Evolutionary conservation across 257 asterid species (phyloP).

Genomic region (Jasminum sambac): DNA sequence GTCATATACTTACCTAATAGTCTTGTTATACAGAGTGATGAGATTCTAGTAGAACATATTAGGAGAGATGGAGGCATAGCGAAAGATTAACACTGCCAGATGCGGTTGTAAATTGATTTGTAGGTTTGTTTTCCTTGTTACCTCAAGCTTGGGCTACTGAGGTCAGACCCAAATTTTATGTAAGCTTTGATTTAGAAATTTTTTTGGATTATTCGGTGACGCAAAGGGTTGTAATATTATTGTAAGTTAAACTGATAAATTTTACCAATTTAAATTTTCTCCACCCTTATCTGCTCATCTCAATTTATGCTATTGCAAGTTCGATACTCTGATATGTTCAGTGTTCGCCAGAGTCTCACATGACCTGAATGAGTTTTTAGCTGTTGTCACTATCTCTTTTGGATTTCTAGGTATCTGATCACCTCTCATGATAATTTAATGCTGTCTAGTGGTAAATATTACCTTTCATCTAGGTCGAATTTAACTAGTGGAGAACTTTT

Average conservation of each 20-base stretch:
- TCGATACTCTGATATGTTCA: neutral
- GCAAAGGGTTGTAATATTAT: neutral
- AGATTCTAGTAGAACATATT: neutral
- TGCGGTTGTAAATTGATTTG: neutral
- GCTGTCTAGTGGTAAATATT: neutral
- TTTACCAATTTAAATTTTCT: neutral
- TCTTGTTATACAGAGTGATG: no score
- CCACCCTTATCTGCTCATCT: neutral
- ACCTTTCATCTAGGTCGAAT: neutral
- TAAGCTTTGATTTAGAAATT: neutral
- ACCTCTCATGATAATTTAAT: neutral
- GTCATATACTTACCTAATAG: neutral
- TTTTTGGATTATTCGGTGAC: neutral
- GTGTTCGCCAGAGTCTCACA: neutral
- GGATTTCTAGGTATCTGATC: neutral
- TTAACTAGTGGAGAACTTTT: neutral
- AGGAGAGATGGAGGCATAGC: neutral
- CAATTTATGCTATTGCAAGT: neutral
- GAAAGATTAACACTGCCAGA: neutral
- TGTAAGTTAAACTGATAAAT: neutral
- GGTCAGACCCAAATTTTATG: neutral
- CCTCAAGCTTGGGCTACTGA: neutral
- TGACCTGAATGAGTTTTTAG: slow-evolving; percentile 1
- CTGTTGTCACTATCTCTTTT: neutral
- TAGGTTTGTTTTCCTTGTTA: neutral